Evolutionary conservation across 2,329 filamentous ascomycete genomes (phyloP).

Genomic region (Penicillium aurantiogriseum): DNA sequence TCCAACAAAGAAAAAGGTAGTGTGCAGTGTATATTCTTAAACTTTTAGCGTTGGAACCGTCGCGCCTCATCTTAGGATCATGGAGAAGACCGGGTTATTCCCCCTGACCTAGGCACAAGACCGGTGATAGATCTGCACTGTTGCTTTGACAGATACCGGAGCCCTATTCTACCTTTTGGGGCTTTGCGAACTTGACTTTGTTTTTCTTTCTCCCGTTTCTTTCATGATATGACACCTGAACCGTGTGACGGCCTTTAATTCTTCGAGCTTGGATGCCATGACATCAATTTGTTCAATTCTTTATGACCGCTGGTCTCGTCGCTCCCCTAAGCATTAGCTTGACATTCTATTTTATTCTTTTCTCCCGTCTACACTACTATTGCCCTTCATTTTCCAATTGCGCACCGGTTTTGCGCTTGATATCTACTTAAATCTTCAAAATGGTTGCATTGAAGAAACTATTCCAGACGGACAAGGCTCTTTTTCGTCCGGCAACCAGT

Average conservation of each 20-base stretch:
- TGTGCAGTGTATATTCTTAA: conserved; percentile 18
- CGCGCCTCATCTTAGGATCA: conserved; percentile 19
- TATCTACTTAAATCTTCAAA: conserved; percentile 9
- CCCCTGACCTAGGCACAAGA: conserved; percentile 25
- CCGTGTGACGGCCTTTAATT: conserved; percentile 14
- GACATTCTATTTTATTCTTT: neutral
- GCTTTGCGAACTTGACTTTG: neutral
- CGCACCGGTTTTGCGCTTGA: conserved; percentile 4
- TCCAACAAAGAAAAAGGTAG: conserved; percentile 8
- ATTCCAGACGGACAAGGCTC: conserved; percentile 31
- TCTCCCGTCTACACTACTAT: conserved; percentile 3
- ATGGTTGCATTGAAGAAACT: conserved; percentile 39
- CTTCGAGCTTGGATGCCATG: conserved; percentile 17
- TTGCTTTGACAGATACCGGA: conserved; percentile 14
- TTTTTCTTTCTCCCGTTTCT: conserved; percentile 5
- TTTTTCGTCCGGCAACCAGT: conserved; percentile 15
- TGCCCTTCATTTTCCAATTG: conserved; percentile 1
- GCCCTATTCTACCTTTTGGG: conserved; percentile 5
- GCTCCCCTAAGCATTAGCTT: conserved; percentile 13
- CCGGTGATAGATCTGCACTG: conserved; percentile 21
- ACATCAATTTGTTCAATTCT: conserved; percentile 11
- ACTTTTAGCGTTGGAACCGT: conserved; percentile 23
- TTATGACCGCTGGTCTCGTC: conserved; percentile 17
- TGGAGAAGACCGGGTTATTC: conserved; percentile 22
- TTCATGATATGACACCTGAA: conserved; percentile 9